These are phyloP conservation scores for Kodamaea suecica DNA, from an alignment of 1,139 yeast genomes.

Conservation along the genomic window DNA sequence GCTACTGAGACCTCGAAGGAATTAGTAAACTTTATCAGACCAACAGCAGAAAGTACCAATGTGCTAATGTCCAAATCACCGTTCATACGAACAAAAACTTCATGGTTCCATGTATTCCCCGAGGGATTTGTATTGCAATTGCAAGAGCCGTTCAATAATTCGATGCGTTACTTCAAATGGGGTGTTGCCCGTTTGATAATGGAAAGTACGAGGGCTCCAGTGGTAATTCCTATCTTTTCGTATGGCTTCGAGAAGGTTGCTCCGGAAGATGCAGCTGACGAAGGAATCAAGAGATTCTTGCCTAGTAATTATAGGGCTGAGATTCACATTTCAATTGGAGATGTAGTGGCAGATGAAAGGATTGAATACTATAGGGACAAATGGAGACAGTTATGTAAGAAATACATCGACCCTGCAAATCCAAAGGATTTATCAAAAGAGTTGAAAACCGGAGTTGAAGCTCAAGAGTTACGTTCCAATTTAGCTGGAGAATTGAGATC, in stretches of 20 bases:
- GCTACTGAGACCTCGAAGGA: constrained; percentile 13
- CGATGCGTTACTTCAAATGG: constrained; percentile 96
- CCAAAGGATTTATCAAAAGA: constrained; percentile 62
- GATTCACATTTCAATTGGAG: constrained; percentile 69
- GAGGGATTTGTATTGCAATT: constrained; percentile 92
- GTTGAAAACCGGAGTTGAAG: constrained; percentile 61
- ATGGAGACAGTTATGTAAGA: constrained; percentile 64
- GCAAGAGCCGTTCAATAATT: constrained; percentile 70
- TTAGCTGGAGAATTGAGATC: constrained; percentile 69
- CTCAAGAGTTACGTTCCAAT: constrained; percentile 59
- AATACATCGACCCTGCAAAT: constrained; percentile 46
- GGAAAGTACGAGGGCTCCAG: constrained; percentile 81
- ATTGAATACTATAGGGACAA: constrained; percentile 58
- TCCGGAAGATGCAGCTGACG: constrained; percentile 69
- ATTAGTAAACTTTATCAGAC: constrained; percentile 26
- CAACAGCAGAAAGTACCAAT: constrained; percentile 29
- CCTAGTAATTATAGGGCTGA: constrained; percentile 69
- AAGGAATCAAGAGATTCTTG: constrained; percentile 51
- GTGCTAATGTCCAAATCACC: constrained; percentile 45
- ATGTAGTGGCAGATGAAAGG: constrained; percentile 59
- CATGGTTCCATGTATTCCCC: constrained; percentile 95
- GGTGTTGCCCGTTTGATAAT: constrained; percentile 81
- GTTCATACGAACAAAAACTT: constrained; percentile 55
- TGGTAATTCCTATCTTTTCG: constrained; percentile 84
- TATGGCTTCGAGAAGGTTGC: constrained; percentile 85